Base-by-base conservation (phyloP, 1,139 yeast genomes). In the Suhomyces taliae region DNA sequence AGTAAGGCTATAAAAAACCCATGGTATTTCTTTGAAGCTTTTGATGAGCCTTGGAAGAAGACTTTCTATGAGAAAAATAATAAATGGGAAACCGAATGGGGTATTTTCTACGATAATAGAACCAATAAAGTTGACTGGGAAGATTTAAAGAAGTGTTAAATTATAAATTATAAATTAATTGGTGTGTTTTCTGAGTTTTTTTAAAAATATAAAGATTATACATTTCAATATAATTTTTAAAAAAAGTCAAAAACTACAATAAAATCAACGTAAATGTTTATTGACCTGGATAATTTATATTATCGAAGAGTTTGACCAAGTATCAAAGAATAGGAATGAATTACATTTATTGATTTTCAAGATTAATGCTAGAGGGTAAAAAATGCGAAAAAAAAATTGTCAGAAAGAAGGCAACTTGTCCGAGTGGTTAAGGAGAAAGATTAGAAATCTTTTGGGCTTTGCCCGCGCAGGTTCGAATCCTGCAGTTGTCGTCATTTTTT, bases 11-110 rank as follows among this genome's bases (percentile, higher is more conserved):
- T 59, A 11, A 55, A 62, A 3, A 64, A 74, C 41, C 80, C 77
- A 0, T 85, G 85, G 83, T 84, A 70, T 57, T 84, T 76, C 68
- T 82, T 83, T 58, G 89, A 85, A 58, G 90, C 87, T 0, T 84
- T 83, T 63, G 90, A 85, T 63, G 87, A 83, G 58, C 87, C 88
- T 0, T 83, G 89, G 88, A 84, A 83, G 53, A 62, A 65, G 44
- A 61, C 79, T 0, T 82, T 76, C 60, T 74, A 80, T 59, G 76
- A 76, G 29, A 71, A 65, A 0, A 70, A 70, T 6, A 69, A 74
- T 43, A 64, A 62, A 46, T 84, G 89, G 90, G 90, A 84, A 57
- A 79, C 87, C 0, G 82, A 83, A 55, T 85, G 90, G 90, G 90
- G 90, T 0, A 52, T 85, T 10, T 83, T 85, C 55, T 71, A 76